Evolutionary conservation across 805 yeast species (phyloP), one percentile per base, ranked within the genome.

Genomic region (Starmera dryadoides): DNA sequence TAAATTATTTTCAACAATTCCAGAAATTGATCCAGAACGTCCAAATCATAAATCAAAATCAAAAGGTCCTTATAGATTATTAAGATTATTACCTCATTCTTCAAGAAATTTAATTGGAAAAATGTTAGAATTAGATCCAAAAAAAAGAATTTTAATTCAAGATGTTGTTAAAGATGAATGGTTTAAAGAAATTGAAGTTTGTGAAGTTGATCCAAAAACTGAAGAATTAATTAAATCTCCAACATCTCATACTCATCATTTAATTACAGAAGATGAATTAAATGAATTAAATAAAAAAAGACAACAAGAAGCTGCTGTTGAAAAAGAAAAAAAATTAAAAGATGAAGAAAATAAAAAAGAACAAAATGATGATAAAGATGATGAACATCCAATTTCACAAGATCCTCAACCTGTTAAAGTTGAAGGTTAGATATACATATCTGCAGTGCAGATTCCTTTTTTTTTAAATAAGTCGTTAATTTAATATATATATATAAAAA

Each of bases 1-100:
- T 65, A 72, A 77, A 41, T 70, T 86, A 44, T 91, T 82, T 55
- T 62, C 71, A n/a, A 61, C 64, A 31, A 56, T 56, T 23, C 68
- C 69, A 1, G 69, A 63, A 32, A 47, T 40, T 8, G 42, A 52
- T 29, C 49, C 53, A 23, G 50, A 20, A 49, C 58, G 36, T 34
- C 53, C 53, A 31, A 50, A 53, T 34, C 62, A 58, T 33, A 62
- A 60, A 39, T 73, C 74, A 25, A 63, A 64, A 32, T 64, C 68
- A 19, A 66, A 60, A 38, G 96, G 96, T 2, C 89, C 94, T 1
- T 75, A 81, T 53, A 65, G 93, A 39, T 58, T 89, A 37, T 64
- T 87, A 38, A 69, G 86, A 42, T 64, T 85, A 39, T 64, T 91
- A 42, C 97, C 97, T 0, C 60, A 67, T 15, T 74, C 73, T 4